Percentiles rank a stretch among this genome's conserved stretches.
phyloP scores from a whole-genome alignment of 2,329 filamentous ascomycete genomes.

The Cladosporium sphaerospermum region DNA sequence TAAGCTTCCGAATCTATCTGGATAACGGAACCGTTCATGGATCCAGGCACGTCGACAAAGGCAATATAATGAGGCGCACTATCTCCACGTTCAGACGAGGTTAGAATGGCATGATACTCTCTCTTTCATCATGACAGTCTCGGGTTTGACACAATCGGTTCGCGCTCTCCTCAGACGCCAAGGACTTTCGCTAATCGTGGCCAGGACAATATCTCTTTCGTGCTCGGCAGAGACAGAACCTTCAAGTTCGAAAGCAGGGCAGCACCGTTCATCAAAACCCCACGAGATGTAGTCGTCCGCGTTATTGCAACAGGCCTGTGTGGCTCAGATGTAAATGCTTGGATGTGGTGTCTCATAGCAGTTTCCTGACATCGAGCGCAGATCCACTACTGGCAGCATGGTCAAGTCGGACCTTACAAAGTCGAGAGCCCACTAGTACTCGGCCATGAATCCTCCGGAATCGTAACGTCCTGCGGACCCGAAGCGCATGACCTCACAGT shows the following conservation, averaged over 20 bases:
- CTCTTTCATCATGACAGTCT: too few relatives aligned
- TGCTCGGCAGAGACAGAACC: constrained; percentile 1
- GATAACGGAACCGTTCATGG: too few relatives aligned
- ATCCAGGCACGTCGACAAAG: too few relatives aligned
- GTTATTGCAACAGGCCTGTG: constrained; percentile 13
- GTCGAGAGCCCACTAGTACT: constrained; percentile 27
- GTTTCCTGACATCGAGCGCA: constrained; percentile 5
- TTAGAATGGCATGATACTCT: too few relatives aligned
- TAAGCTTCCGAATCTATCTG: too few relatives aligned
- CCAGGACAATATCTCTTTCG: constrained; percentile 8
- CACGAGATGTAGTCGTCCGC: constrained; percentile 10
- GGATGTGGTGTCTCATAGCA: not conserved
- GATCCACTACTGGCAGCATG: constrained; percentile 40
- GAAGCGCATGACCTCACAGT: constrained; percentile 19
- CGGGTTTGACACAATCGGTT: too few relatives aligned
- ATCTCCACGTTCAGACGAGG: too few relatives aligned
- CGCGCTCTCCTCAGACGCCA: too few relatives aligned
- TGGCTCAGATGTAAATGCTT: constrained; percentile 16
- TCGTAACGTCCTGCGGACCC: constrained; percentile 20
- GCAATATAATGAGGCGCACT: too few relatives aligned
- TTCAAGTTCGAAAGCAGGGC: constrained; percentile 9
- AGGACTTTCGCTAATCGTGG: too few relatives aligned
- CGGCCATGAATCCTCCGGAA: constrained; percentile 26
- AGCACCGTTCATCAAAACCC: not conserved
- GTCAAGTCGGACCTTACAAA: constrained; percentile 36